phyloP scores from a whole-genome alignment of 2,329 filamentous ascomycete genomes.

The Aspergillus candidus region DNA sequence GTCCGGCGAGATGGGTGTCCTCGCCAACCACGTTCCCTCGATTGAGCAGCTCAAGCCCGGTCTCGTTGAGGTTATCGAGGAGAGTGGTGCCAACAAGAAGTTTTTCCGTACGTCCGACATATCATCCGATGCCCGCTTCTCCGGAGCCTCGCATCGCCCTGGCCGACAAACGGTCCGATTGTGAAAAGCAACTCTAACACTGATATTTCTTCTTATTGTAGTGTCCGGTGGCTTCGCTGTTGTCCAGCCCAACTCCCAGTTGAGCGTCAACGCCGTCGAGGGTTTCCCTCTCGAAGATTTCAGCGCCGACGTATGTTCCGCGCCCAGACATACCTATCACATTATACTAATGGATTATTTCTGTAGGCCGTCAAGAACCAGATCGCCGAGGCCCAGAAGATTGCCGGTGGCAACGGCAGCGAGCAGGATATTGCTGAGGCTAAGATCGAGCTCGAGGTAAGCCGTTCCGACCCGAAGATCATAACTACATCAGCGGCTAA shows the following conservation, averaged over 20 bases:
- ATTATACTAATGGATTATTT: conserved; percentile 4
- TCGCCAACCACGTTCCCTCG: conserved; percentile 96
- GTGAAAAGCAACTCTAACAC: conserved; percentile 14
- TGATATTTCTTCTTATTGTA: conserved; percentile 33
- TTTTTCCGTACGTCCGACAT: conserved; percentile 76
- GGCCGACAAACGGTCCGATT: neutral
- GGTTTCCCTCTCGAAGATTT: conserved; percentile 93
- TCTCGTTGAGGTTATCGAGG: conserved; percentile 90
- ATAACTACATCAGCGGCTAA: conserved; percentile 8
- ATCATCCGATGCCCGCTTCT: conserved; percentile 5
- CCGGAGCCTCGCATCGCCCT: neutral
- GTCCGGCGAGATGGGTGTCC: conserved; percentile 98
- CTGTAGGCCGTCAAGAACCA: conserved; percentile 70
- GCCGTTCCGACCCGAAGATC: conserved; percentile 17
- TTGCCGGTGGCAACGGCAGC: conserved; percentile 81
- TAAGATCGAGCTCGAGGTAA: conserved; percentile 97
- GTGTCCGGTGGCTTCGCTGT: conserved; percentile 96
- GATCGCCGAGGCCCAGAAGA: conserved; percentile 92
- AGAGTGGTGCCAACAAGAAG: conserved; percentile 81
- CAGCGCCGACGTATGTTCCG: conserved; percentile 63
- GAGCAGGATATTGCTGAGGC: conserved; percentile 98
- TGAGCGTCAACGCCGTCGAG: conserved; percentile 99
- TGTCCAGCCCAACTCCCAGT: conserved; percentile 85
- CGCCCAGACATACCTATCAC: neutral
- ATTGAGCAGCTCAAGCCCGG: conserved; percentile 99